Base-by-base conservation (phyloP, 176 grass and related monocot species). In the Eleusine coracana region DNA sequence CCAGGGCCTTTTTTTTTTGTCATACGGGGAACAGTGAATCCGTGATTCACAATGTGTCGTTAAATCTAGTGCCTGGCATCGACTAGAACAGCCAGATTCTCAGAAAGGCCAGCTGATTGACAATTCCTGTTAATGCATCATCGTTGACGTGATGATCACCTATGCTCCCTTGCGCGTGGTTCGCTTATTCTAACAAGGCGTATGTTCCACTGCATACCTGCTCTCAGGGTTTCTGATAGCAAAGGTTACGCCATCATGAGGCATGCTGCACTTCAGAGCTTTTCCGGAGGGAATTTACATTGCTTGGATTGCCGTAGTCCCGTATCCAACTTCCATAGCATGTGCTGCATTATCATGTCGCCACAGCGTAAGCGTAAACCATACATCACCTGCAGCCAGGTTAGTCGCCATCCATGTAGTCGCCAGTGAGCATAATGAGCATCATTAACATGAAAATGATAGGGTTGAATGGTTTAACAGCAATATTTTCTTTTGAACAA, bases 201-300 rank as follows among this genome's bases (percentile, higher is more conserved):
- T 15, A 58, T 2, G 7, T 74, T 65, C 21, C 58, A 84, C 9
- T 61, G 5, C 40, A 62, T 85, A 95, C 92, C 92, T 90, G 79
- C 95, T 95, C 79, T 93, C 91, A 68, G 87, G 84, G 78, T 98
- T 98, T 68, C 92, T 93, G 70, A 88, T 93, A 14, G 90, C 89
- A 55, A 55, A 98, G 91, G 81, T 98, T 98, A 17, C 87, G 91
- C 59, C 85, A 98, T 93, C 93, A 95, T 93, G 54, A 91, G 87
- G 21, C 96, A 95, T 34, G 89, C 83, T 91, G 95, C 86, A 77
- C 86, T 91, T 83, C 95, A 34, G 92, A 82, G 90, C 91, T 40
- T 80, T 83, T 38, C 66, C 59, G 14, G 89, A 89, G 68, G 89
- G 21, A 93, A 93, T 70, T 84, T 88, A 73, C 92, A 93, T 93